Percentiles rank a stretch among this genome's conserved stretches.
Evolutionary conservation across 179 eudicot species (phyloP).

Genomic region (Amaranthus tricolor): DNA sequence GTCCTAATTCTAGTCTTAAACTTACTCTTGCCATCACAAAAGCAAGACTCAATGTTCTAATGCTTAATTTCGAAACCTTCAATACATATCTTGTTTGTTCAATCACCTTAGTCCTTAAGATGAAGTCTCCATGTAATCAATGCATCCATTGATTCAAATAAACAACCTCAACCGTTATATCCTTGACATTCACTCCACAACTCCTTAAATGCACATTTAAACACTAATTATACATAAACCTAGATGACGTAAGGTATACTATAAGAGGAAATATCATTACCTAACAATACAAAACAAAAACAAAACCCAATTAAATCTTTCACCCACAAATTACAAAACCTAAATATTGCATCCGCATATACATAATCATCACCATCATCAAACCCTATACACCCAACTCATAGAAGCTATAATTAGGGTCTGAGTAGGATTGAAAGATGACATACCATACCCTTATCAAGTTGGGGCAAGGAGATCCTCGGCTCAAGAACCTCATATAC

Average conservation of each 20-base stretch:
- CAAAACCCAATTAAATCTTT: not conserved
- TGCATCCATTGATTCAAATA: not conserved
- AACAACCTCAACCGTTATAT: not conserved
- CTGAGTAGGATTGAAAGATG: no score
- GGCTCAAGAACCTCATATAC: not conserved
- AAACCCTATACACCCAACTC: no score
- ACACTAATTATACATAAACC: conserved; percentile 10
- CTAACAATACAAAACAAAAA: conserved; percentile 14
- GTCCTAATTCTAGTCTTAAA: not conserved
- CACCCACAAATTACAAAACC: conserved; percentile 11
- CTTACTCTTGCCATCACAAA: not conserved
- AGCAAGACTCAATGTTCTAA: not conserved
- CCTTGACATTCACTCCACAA: not conserved
- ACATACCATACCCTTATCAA: no score
- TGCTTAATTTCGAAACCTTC: not conserved
- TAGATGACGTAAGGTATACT: conserved; percentile 15
- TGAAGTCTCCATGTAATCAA: not conserved
- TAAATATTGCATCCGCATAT: conserved; percentile 18
- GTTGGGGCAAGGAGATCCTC: no score
- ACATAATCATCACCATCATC: no score
- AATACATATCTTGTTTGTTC: not conserved
- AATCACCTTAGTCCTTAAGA: not conserved
- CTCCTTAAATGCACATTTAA: not conserved
- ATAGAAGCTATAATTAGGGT: no score
- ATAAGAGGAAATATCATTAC: conserved; percentile 22